Percentiles rank a stretch among this genome's conserved stretches.
phyloP scores from a whole-genome alignment of 177 flowering plant genomes.

The Vitis hybrid region DNA sequence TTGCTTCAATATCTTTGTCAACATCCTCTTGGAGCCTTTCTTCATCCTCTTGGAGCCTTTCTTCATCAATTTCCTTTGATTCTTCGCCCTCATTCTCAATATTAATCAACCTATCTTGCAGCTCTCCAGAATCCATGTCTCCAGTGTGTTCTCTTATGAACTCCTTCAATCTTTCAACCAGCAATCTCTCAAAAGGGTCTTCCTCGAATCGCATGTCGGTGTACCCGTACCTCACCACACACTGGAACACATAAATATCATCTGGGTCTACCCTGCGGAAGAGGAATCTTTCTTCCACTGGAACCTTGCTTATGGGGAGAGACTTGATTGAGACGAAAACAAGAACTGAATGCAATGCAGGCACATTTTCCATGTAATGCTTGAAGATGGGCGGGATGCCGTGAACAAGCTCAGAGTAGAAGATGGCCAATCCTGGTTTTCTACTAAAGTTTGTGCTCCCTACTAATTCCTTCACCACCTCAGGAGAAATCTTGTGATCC shows the following conservation, averaged over 20 bases:
- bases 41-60: neutral
- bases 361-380: slow-evolving; percentile 47
- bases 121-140: neutral
- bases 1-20: too few species aligned
- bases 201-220: slow-evolving; percentile 32
- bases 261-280: slow-evolving; percentile 28
- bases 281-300: slow-evolving; percentile 41
- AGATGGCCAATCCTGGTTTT: slow-evolving; percentile 48
- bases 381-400: slow-evolving; percentile 61
- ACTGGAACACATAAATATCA: slow-evolving; percentile 39
- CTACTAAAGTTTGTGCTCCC: slow-evolving; percentile 20
- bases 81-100: neutral
- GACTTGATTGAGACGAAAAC: slow-evolving; percentile 56
- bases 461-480: slow-evolving; percentile 24
- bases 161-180: slow-evolving; percentile 40
- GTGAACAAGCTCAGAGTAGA: slow-evolving; percentile 53
- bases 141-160: slow-evolving; percentile 5
- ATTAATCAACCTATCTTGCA: neutral
- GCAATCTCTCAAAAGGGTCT: slow-evolving; percentile 39
- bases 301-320: slow-evolving; percentile 45
- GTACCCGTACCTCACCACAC: slow-evolving; percentile 56
- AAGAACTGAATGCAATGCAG: slow-evolving; percentile 47
- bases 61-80: too few species aligned
- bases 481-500: slow-evolving; percentile 40
- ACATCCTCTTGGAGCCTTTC: neutral